Evolutionary conservation across 116 monocot genomes (phyloP), one percentile per base, ranked within the genome.

Genomic region (Dioscorea cayenensis): DNA sequence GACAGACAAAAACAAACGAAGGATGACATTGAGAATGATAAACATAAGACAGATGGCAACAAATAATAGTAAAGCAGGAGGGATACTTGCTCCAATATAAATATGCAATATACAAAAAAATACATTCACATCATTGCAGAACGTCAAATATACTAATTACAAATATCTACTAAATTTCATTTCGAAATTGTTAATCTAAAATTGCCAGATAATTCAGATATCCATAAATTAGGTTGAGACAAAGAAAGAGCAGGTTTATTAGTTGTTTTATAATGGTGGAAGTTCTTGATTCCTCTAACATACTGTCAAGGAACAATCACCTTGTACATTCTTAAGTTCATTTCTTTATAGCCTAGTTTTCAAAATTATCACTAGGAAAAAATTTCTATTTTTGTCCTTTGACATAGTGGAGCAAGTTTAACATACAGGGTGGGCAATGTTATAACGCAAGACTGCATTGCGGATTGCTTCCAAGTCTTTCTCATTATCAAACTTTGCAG

Each of bases 401-500:
- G 22, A 68, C 73, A 36, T 64, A 18, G 0, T 43, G 43, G 8
- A 37, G 21, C 67, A 75, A 59, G 20, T 66, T 59, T 43, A 38
- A 80, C 86, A 81, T 83, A 97, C 97, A 27, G 97, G 90, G 70
- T 97, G 97, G 14, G 79, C 81, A 49, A 97, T 79, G 75, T 90
- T 92, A 78, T 97, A 90, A 29, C 97, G 90, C 64, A 97, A 73
- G 51, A 97, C 97, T 28, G 94, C 90, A 80, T 89, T 97, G 22
- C 97, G 86, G 71, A 97, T 97, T 49, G 97, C 90, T 83, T 90
- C 97, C 51, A 90, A 81, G 71, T 97, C 97, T 68, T 89, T 97
- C 78, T 97, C 97, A 78, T 97, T 97, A 64, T 97, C 97, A 81
- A 97, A 97, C 81, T 97, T 97, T 69, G 97, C 97, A 76, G 97